These are phyloP conservation scores for Harringtonia lauricola DNA, from an alignment of 2,329 filamentous ascomycete species.

Conservation along the genomic window DNA sequence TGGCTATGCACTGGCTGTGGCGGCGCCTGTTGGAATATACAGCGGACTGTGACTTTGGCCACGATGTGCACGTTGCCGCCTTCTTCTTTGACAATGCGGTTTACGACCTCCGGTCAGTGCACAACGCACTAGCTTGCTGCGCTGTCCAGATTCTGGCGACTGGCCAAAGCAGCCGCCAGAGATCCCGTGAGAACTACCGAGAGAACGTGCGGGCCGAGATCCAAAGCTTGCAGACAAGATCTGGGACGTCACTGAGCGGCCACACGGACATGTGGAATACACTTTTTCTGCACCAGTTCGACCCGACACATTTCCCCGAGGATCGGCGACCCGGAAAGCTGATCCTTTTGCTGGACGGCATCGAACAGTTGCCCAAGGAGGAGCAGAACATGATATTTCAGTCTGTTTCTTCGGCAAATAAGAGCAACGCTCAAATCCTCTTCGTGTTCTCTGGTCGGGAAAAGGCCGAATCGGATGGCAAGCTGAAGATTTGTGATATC, in stretches of 20 bases:
- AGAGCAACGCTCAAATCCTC: background rate
- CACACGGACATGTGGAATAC: background rate
- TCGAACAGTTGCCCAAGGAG: background rate
- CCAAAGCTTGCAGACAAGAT: background rate
- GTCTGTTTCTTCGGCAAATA: background rate
- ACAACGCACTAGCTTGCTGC: background rate
- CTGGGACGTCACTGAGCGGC: background rate
- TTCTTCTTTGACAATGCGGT: background rate
- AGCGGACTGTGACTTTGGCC: background rate
- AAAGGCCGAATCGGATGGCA: background rate
- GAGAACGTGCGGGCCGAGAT: background rate
- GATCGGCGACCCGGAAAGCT: background rate
- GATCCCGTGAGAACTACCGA: background rate
- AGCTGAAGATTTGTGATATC: constrained; percentile 1
- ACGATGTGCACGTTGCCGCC: background rate
- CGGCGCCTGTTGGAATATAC: background rate
- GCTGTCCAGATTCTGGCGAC: background rate
- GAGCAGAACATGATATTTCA: background rate
- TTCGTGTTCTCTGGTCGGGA: background rate
- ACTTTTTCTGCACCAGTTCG: background rate
- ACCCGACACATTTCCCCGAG: background rate
- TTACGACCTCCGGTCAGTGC: background rate
- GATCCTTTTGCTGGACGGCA: background rate
- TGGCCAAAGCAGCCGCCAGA: too few species aligned
- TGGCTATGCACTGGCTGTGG: background rate